A percentile compares a stretch with the other conserved stretches of the same genome.
Conservation (phyloP, 805 yeast species). For the Metschnikowia similis region DNA sequence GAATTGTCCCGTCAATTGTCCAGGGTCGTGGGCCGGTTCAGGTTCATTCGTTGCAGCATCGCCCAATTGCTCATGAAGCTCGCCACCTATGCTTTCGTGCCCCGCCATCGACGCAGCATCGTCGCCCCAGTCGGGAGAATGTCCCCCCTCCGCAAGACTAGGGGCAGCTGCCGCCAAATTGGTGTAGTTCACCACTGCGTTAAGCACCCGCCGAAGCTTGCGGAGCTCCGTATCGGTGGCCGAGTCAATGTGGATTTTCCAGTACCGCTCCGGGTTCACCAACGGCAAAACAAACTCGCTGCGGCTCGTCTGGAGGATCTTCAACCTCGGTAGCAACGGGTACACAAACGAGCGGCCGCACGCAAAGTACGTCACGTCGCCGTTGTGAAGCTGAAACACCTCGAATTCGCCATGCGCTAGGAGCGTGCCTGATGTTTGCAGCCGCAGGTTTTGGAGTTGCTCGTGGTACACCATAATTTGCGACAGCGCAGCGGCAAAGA, state of each 20-base stretch:
- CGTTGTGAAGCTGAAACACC: conserved; percentile 54
- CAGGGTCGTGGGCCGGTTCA: no score
- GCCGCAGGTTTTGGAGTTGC: conserved; percentile 17
- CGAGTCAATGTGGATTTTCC: conserved; percentile 49
- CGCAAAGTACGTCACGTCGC: conserved; percentile 55
- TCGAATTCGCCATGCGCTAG: conserved; percentile 59
- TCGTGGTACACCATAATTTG: conserved; percentile 37
- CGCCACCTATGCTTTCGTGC: background rate
- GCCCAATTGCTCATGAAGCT: no score
- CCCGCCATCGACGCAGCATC: background rate
- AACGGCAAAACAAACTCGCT: conserved; percentile 58
- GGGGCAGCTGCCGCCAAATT: conserved; percentile 23
- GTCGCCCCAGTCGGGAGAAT: no score
- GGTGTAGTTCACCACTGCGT: conserved; percentile 38
- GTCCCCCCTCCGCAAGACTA: no score
- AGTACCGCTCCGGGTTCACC: conserved; percentile 71
- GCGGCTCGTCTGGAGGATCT: conserved; percentile 47
- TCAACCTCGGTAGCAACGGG: conserved; percentile 65
- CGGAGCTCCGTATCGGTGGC: conserved; percentile 24
- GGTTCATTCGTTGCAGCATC: no score
- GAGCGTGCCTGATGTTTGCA: conserved; percentile 38
- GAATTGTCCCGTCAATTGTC: no score
- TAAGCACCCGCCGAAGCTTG: conserved; percentile 35
- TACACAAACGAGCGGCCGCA: conserved; percentile 68
- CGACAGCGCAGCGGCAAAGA: conserved; percentile 30